A percentile compares a stretch with the other conserved stretches of the same genome.
Conservation (phyloP, 163 green algal genomes). For the Smithsoniella earleae region DNA sequence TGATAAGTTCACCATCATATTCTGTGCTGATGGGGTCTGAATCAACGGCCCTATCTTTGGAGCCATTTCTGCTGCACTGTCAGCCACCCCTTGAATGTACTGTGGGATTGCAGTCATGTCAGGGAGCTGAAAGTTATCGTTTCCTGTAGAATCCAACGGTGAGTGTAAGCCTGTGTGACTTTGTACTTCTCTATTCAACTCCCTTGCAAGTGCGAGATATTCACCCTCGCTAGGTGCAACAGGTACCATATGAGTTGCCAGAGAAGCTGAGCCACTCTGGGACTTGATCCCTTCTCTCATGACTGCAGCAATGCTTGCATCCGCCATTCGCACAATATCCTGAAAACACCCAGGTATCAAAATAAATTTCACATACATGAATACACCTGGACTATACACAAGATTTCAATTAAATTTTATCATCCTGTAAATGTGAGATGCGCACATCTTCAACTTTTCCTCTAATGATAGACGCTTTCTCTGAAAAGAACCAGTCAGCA, state of each 20-base stretch:
- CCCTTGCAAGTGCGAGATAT: not conserved
- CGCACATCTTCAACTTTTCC: slow-evolving; percentile 11
- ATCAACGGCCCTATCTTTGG: slow-evolving; percentile 1
- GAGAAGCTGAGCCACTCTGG: slow-evolving; percentile 6
- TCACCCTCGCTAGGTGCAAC: not conserved
- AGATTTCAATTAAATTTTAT: not conserved
- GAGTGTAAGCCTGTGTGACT: not conserved
- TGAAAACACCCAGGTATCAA: no score
- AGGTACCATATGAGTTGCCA: not conserved
- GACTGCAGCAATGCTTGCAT: slow-evolving; percentile 30
- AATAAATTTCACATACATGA: not conserved
- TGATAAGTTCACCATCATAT: slow-evolving; percentile 20
- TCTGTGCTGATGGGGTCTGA: not conserved
- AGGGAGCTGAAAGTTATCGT: not conserved
- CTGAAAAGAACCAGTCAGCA: slow-evolving; percentile 67
- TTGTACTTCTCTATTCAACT: slow-evolving; percentile 16
- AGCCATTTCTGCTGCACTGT: not conserved
- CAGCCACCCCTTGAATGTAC: not conserved
- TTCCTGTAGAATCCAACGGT: not conserved
- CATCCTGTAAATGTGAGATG: no score
- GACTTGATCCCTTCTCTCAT: slow-evolving; percentile 1
- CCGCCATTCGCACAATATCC: slow-evolving; percentile 36
- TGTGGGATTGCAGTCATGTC: not conserved
- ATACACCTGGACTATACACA: not conserved
- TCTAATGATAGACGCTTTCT: slow-evolving; percentile 34